Evolutionary conservation across 1,139 yeast species (phyloP).

Genomic region (Pichia sp.): DNA sequence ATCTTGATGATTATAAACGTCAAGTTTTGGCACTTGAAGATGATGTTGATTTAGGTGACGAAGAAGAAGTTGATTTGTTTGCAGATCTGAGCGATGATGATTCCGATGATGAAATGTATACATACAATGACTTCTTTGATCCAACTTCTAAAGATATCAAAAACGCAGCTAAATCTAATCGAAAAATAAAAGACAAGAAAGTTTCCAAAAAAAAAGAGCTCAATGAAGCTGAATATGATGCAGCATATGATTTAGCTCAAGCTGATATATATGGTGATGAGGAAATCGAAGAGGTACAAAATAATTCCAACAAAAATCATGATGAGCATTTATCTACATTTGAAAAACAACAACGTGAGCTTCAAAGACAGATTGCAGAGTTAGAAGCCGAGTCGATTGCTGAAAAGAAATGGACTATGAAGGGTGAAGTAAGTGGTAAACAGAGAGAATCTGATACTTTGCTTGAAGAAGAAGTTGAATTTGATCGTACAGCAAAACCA

Average conservation of each 20-base stretch:
- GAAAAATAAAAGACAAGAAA: no score
- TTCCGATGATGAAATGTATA: constrained; percentile 63
- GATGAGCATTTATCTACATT: constrained; percentile 56
- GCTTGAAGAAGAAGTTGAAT: constrained; percentile 59
- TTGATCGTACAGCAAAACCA: constrained; percentile 70
- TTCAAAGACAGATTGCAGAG: constrained; percentile 69
- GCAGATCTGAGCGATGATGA: background rate
- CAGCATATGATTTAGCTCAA: constrained; percentile 52
- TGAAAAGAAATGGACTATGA: constrained; percentile 89
- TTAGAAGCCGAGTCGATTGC: constrained; percentile 85
- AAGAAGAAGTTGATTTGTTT: constrained; percentile 31
- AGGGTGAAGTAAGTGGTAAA: constrained; percentile 80
- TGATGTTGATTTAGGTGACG: constrained; percentile 58
- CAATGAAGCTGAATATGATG: constrained; percentile 40
- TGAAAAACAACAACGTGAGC: constrained; percentile 74
- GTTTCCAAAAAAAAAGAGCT: constrained; percentile 25
- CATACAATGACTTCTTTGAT: constrained; percentile 64
- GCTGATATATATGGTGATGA: constrained; percentile 51
- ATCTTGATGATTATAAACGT: constrained; percentile 77
- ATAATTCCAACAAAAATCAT: constrained; percentile 31
- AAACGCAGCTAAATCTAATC: no score
- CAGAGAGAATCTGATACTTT: constrained; percentile 83
- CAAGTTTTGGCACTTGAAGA: constrained; percentile 71
- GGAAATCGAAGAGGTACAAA: constrained; percentile 44
- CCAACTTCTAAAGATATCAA: constrained; percentile 23